These are phyloP conservation scores for Aspergillaceae sp. DNA, from an alignment of 2,329 filamentous ascomycete species.

Conservation along the genomic window DNA sequence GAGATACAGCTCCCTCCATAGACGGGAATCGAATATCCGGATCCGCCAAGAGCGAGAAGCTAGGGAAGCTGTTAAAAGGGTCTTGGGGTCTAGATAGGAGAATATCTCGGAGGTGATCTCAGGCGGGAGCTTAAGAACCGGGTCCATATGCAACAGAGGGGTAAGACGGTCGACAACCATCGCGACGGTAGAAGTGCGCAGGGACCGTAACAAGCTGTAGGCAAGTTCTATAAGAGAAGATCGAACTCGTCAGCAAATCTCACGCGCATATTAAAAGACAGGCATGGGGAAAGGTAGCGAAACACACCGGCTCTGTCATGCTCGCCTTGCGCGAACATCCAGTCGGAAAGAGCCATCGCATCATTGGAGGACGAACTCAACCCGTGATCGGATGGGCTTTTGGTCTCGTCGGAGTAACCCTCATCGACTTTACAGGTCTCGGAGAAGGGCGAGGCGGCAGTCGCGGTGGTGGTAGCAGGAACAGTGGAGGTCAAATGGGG, in stretches of 20 bases:
- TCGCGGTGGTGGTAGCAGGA: too few species aligned
- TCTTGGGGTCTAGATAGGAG: conserved; percentile 71
- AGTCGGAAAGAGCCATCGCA: conserved; percentile 43
- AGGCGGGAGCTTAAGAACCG: conserved; percentile 72
- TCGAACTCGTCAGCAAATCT: conserved; percentile 9
- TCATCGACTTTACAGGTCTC: conserved; percentile 61
- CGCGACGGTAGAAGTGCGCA: conserved; percentile 72
- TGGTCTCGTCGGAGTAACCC: conserved; percentile 72
- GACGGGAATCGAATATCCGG: conserved; percentile 68
- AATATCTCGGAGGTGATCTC: conserved; percentile 89
- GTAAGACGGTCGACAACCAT: conserved; percentile 72
- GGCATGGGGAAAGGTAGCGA: not conserved
- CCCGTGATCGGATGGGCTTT: conserved; percentile 39
- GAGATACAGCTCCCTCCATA: conserved; percentile 79
- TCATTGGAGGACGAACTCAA: conserved; percentile 28
- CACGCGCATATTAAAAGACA: conserved; percentile 2
- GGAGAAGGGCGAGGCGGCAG: conserved; percentile 18
- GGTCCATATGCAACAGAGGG: conserved; percentile 85
- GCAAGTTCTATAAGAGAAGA: conserved; percentile 57
- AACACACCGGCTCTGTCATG: conserved; percentile 45
- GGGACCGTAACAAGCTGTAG: conserved; percentile 64
- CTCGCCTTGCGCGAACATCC: conserved; percentile 48
- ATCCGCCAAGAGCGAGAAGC: conserved; percentile 76
- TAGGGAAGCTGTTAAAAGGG: conserved; percentile 68
- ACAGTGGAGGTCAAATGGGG: conserved; percentile 11